Conservation (phyloP, 2,329 filamentous ascomycete genomes). For the Laburnicola sp. region DNA sequence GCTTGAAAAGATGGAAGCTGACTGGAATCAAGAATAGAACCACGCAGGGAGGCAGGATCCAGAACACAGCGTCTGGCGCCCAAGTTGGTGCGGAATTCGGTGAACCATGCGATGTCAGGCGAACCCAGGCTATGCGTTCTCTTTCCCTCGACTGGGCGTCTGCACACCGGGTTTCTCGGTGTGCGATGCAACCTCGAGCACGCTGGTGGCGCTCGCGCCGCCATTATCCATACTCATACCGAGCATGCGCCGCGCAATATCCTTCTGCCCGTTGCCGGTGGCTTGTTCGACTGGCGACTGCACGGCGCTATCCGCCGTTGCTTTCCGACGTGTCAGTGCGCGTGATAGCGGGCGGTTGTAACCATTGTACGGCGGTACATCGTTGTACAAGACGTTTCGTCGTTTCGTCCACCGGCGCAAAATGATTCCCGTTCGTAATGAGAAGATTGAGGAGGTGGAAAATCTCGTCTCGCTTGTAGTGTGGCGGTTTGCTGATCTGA, state of each 20-base stretch:
- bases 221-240: slow-evolving; percentile 45
- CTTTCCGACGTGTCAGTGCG: slow-evolving; percentile 26
- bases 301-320: slow-evolving; percentile 23
- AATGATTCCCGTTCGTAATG: slow-evolving; percentile 66
- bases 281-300: slow-evolving; percentile 30
- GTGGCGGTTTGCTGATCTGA: slow-evolving; percentile 79
- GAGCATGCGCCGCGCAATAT: slow-evolving; percentile 43
- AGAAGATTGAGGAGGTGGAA: slow-evolving; percentile 74
- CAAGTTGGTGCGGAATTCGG: too few species aligned
- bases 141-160: slow-evolving; percentile 41
- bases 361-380: slow-evolving; percentile 73
- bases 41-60: too few species aligned
- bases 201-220: slow-evolving; percentile 44
- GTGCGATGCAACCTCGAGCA: slow-evolving; percentile 45
- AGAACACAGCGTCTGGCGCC: too few species aligned
- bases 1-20: too few species aligned
- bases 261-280: slow-evolving; percentile 39
- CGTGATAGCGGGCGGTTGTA: slow-evolving; percentile 43
- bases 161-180: slow-evolving; percentile 48
- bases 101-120: not conserved
- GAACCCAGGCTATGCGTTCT: slow-evolving; percentile 16
- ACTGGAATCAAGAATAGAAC: too few species aligned
- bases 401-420: slow-evolving; percentile 79
- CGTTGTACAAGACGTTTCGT: slow-evolving; percentile 75
- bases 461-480: slow-evolving; percentile 91